Base-by-base conservation (phyloP, 805 yeast species). In the Ogataea polymorpha region DNA sequence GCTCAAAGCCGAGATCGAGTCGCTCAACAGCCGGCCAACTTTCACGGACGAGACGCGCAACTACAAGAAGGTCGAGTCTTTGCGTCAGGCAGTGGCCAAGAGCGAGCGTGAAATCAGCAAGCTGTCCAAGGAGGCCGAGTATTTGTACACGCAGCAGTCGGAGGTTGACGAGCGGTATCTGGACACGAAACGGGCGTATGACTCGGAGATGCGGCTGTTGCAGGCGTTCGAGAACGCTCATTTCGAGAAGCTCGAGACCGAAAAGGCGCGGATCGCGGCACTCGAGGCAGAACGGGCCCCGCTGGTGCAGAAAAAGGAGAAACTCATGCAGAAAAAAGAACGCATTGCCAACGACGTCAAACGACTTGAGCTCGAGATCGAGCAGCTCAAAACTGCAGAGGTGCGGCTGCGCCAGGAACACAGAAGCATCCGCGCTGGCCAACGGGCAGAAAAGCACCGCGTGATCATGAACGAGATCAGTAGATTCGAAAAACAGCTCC, bases 31-130 rank as follows among this genome's bases (percentile, higher is more conserved):
- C 11, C 72, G 76, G 49, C 32, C 56, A 9, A 71, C 72, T 39
- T 77, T 72, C 37, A 67, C 70, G 18, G 75, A 73, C 45, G 88
- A 81, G 53, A 80, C 74, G 42, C 73, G 82, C 45, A 75, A 67
- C 30, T 67, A 74, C 37, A 67, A 75, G 30, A 75, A 75, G 49
- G 70, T 77, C 8, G 72, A 72, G 31, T 71, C 77, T 29, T 57
- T 80, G 45, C 70, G 77, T 30, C 73, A 68, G 31, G 64, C 66
- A 17, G 74, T 66, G 50, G 66, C 67, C 13, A 66, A 61, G 47
- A 51, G 64, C 6, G 74, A 72, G 39, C 58, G 54, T 20, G 64
- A 60, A 33, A 65, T 66, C 34, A 50, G 66, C 8, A 56, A 58
- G 24, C 44, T 64, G 20, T 68, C 70, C 20, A 65, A 63, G 41